These are phyloP conservation scores for Zalerion maritima DNA, from an alignment of 495 filamentous ascomycete species.

Conservation along the genomic window DNA sequence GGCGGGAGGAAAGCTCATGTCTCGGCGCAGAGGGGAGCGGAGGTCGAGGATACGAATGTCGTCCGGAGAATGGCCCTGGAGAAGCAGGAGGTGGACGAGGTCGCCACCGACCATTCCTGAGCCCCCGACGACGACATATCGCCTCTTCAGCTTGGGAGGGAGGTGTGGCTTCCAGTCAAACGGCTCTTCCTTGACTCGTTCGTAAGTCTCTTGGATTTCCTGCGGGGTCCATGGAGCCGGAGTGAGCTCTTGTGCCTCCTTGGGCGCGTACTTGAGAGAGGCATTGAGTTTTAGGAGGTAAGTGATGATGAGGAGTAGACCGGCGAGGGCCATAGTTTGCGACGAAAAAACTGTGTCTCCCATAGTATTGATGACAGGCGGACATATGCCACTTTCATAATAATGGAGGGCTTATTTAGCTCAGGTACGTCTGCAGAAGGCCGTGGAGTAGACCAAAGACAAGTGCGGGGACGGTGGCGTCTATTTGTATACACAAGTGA, in stretches of 20 bases:
- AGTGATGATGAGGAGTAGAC: slow-evolving; percentile 17
- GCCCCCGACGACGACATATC: slow-evolving; percentile 45
- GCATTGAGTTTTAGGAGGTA: slow-evolving; percentile 39
- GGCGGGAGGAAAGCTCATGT: slow-evolving; percentile 21
- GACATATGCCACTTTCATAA: no score
- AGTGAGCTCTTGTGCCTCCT: slow-evolving; percentile 23
- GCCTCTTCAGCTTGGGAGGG: slow-evolving; percentile 36
- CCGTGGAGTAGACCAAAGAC: no score
- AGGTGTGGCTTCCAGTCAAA: slow-evolving; percentile 32
- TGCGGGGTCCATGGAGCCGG: slow-evolving; percentile 39
- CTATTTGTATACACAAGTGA: no score
- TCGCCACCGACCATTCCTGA: slow-evolving; percentile 44
- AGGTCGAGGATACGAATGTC: slow-evolving; percentile 43
- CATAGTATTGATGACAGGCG: no score
- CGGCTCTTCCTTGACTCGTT: slow-evolving; percentile 27
- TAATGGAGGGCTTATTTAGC: no score
- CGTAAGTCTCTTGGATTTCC: slow-evolving; percentile 32
- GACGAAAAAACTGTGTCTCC: slow-evolving; percentile 11
- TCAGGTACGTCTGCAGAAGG: no score
- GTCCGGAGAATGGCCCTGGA: slow-evolving; percentile 36
- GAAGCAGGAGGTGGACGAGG: slow-evolving; percentile 38
- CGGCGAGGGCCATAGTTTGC: slow-evolving; percentile 8
- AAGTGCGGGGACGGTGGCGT: no score
- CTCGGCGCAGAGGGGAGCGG: slow-evolving; percentile 21
- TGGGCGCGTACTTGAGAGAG: slow-evolving; percentile 33